Evolutionary conservation across 139 green algal genomes (phyloP).

Genomic region (Chlamydomonas asymmetrica): DNA sequence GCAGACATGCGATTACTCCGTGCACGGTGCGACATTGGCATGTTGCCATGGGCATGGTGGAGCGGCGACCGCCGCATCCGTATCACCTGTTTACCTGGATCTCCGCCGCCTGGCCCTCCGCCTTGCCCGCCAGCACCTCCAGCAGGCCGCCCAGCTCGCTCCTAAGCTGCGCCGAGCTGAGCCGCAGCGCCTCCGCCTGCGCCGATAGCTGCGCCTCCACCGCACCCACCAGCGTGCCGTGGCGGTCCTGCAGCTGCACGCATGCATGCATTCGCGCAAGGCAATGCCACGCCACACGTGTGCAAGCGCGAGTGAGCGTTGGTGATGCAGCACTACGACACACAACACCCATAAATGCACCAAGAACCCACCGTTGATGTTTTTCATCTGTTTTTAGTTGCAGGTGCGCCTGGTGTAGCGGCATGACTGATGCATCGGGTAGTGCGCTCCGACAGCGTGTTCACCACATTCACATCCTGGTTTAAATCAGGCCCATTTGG

Average conservation of each 20-base stretch:
- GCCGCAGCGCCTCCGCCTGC: conserved; percentile 12
- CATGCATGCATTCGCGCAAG: neutral
- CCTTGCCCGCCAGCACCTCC: neutral
- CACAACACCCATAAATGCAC: neutral
- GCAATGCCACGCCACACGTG: neutral
- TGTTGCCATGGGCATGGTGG: neutral
- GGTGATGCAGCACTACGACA: neutral
- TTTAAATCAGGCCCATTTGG: neutral
- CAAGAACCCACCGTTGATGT: neutral
- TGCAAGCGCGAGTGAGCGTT: neutral
- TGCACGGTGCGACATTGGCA: neutral
- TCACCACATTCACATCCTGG: no score
- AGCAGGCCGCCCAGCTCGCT: neutral
- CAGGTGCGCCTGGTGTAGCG: neutral
- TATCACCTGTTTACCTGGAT: conserved; percentile 6
- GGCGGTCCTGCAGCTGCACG: conserved; percentile 13
- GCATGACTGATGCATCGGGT: neutral
- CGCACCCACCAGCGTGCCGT: neutral
- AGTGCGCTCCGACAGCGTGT: no score
- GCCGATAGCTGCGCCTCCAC: conserved; percentile 24
- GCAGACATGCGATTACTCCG: neutral
- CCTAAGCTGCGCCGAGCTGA: conserved; percentile 17
- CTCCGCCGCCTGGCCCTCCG: neutral
- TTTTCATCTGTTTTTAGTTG: neutral
- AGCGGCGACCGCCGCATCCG: neutral